Conservation (phyloP, 768 basidiomycete species). For the Lyophyllum semitale region DNA sequence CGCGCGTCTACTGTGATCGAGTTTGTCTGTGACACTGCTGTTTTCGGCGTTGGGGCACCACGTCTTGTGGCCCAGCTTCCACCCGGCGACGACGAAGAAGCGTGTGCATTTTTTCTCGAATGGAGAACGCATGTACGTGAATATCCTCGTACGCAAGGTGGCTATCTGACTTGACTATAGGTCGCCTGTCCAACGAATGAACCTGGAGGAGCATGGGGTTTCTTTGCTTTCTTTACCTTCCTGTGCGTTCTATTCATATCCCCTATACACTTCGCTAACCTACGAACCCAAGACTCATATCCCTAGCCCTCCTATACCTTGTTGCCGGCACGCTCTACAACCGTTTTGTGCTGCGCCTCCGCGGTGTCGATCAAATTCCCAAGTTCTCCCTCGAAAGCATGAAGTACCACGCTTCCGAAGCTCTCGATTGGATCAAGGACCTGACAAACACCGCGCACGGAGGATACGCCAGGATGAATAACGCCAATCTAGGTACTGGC, state of each 20-base stretch:
- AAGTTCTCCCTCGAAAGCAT: constrained; percentile 56
- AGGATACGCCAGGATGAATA: constrained; percentile 13
- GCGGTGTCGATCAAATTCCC: constrained; percentile 75
- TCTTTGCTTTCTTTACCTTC: constrained; percentile 56
- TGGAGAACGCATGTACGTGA: constrained; percentile 79
- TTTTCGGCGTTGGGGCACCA: constrained; percentile 55
- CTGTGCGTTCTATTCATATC: constrained; percentile 47
- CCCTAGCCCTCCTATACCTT: constrained; percentile 64
- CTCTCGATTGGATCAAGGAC: constrained; percentile 44
- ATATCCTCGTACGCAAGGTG: not conserved
- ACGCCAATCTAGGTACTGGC: not conserved
- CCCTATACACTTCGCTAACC: not conserved
- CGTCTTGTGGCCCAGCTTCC: constrained; percentile 70
- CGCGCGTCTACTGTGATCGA: constrained; percentile 68
- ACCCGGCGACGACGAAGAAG: constrained; percentile 56
- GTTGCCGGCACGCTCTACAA: constrained; percentile 76
- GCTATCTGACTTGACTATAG: constrained; percentile 31
- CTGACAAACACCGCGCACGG: constrained; percentile 25
- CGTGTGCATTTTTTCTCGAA: constrained; percentile 82
- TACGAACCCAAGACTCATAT: constrained; percentile 43
- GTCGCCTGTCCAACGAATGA: constrained; percentile 74
- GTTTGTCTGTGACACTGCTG: constrained; percentile 75
- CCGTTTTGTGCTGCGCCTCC: constrained; percentile 69
- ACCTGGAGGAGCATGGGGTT: constrained; percentile 49
- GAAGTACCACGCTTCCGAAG: constrained; percentile 48